Conservation (phyloP, 495 filamentous ascomycete genomes). For the Daldinia grandis region DNA sequence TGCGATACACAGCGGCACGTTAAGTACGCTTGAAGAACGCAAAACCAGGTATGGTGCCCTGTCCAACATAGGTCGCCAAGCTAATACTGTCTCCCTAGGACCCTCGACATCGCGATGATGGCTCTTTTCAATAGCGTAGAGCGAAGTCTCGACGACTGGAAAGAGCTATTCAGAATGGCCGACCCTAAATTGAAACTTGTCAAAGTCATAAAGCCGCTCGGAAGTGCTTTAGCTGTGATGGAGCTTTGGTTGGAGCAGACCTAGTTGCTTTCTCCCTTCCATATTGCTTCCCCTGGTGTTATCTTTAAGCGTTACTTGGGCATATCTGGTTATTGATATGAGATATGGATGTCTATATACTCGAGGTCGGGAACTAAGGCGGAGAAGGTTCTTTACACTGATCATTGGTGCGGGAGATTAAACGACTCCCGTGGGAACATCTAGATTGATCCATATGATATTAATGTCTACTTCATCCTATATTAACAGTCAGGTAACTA, state of each 20-base stretch:
- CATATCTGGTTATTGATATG: conserved; percentile 1
- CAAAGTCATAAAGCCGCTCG: conserved; percentile 36
- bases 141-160: conserved; percentile 46
- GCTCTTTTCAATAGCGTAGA: conserved; percentile 49
- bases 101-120: conserved; percentile 51
- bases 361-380: neutral
- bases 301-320: neutral
- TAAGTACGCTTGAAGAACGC: conserved; percentile 40
- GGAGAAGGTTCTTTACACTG: neutral
- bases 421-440: neutral
- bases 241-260: conserved; percentile 31
- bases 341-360: neutral
- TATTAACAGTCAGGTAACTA: neutral
- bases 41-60: conserved; percentile 28
- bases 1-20: conserved; percentile 38
- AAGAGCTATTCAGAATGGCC: conserved; percentile 42
- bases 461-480: neutral
- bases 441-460: neutral
- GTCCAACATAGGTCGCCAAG: neutral
- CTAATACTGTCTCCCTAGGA: conserved; percentile 32
- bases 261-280: conserved; percentile 18
- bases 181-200: conserved; percentile 44
- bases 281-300: neutral
- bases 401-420: neutral
- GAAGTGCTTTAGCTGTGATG: conserved; percentile 38